Conservation (phyloP, 2,329 filamentous ascomycete species). For the Xylariaceae sp. region DNA sequence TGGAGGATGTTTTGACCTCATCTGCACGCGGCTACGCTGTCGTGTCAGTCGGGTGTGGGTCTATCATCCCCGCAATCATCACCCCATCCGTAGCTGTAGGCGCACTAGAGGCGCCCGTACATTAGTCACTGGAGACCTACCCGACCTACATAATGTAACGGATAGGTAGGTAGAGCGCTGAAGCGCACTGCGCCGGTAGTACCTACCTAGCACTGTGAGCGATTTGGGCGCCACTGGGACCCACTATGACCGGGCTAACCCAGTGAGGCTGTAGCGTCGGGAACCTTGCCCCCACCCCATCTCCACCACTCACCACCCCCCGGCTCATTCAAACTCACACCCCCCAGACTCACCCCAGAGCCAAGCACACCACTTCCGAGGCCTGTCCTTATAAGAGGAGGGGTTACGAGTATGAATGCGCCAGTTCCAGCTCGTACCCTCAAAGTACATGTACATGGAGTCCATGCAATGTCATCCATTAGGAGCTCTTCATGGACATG, state of each 20-base stretch:
- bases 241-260: neutral
- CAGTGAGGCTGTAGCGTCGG: neutral
- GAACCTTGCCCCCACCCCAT: neutral
- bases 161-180: too few species aligned
- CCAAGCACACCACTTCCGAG: neutral
- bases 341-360: neutral
- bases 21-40: conserved; percentile 13
- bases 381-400: neutral
- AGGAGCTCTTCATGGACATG: neutral
- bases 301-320: neutral
- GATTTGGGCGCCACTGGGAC: neutral
- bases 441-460: neutral
- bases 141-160: too few species aligned
- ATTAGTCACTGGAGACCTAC: too few species aligned
- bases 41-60: conserved; percentile 14
- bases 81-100: neutral
- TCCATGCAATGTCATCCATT: neutral
- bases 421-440: neutral
- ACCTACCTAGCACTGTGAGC: too few species aligned
- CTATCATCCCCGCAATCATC: conserved; percentile 5
- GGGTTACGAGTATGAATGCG: neutral
- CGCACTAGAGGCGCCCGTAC: neutral
- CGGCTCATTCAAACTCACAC: neutral
- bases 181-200: too few species aligned
- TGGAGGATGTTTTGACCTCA: conserved; percentile 20